Evolutionary conservation across 148 eudicot genomes (phyloP).

Genomic region (Polygonum maritimum): DNA sequence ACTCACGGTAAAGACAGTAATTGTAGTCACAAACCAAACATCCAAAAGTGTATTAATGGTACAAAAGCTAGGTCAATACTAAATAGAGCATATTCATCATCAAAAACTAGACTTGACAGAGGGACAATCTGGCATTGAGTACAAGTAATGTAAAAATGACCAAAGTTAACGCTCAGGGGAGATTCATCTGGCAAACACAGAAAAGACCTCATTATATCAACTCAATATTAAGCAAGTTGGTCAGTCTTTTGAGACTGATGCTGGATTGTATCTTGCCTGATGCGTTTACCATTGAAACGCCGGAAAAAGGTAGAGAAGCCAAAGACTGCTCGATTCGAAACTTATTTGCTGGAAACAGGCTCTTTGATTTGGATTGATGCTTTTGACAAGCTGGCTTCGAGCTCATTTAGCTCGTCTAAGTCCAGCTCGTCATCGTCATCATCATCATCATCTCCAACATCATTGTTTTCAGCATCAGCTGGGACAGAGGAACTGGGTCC

Average conservation of each 20-base stretch:
- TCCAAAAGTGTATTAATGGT: neutral
- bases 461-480: conserved; percentile 17
- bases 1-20: neutral
- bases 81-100: neutral
- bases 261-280: neutral
- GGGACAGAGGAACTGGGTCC: conserved; percentile 45
- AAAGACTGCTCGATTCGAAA: neutral
- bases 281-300: neutral
- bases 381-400: conserved; percentile 63
- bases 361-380: conserved; percentile 49
- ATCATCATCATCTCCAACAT: conserved; percentile 26
- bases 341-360: conserved; percentile 20
- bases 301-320: neutral
- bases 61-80: neutral
- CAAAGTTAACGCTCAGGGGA: neutral
- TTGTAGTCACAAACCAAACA: neutral
- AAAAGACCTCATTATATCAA: neutral
- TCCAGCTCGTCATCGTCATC: conserved; percentile 60
- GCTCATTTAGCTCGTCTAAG: conserved; percentile 57
- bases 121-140: neutral
- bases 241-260: neutral
- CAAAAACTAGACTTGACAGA: neutral
- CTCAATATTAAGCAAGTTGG: neutral
- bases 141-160: neutral
- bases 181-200: neutral